Evolutionary conservation across 805 yeast species (phyloP).

Genomic region (Zygosaccharomyces bisporus): DNA sequence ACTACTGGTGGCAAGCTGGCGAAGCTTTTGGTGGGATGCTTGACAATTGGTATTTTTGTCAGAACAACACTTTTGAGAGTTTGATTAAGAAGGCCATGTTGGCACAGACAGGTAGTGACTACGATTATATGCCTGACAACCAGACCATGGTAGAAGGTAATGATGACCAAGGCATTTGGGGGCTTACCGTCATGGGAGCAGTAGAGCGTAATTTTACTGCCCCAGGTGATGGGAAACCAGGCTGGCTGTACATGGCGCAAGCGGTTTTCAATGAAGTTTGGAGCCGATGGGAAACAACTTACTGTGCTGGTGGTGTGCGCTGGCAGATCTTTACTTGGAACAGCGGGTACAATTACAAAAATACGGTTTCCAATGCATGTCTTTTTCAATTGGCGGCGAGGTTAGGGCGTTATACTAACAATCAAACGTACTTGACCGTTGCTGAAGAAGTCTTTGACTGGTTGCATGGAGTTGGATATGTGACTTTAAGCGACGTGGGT

Average conservation of each 20-base stretch:
- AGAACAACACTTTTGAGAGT: constrained; percentile 59
- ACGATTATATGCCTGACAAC: constrained; percentile 57
- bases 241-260: constrained; percentile 56
- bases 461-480: constrained; percentile 48
- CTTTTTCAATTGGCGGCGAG: constrained; percentile 61
- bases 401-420: constrained; percentile 54
- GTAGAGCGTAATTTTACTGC: constrained; percentile 55
- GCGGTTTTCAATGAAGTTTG: constrained; percentile 56
- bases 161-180: constrained; percentile 73
- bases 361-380: constrained; percentile 62
- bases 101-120: constrained; percentile 42
- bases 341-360: constrained; percentile 60
- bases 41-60: constrained; percentile 69
- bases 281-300: constrained; percentile 52
- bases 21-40: constrained; percentile 66
- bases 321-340: constrained; percentile 66
- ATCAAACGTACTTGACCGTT: constrained; percentile 47
- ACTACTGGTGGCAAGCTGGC: constrained; percentile 91
- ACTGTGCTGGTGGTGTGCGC: constrained; percentile 62
- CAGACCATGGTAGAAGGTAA: constrained; percentile 68
- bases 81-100: constrained; percentile 52
- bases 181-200: constrained; percentile 57
- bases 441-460: constrained; percentile 58
- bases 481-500: constrained; percentile 49
- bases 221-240: constrained; percentile 41